Evolutionary conservation across 495 filamentous ascomycete species (phyloP), one percentile per base, ranked within the genome.

Genomic region (Penicillium cosmopolitanum): DNA sequence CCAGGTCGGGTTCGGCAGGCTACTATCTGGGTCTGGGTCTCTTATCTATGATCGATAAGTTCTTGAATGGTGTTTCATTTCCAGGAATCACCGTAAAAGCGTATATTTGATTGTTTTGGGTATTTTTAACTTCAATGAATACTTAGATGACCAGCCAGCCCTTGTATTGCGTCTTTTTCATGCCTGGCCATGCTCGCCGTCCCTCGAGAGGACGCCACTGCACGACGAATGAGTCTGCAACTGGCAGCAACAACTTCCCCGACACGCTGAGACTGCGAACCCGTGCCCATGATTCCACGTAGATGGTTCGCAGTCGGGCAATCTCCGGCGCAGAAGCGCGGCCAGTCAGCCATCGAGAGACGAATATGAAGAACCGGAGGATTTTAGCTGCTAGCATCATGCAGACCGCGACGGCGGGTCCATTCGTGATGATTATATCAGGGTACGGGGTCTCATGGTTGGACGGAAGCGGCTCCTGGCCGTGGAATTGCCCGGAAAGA

Each of bases 271-370:
- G 68, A 10, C 81, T 86, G 55, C 77, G 84, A 4, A 95, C 88
- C 16, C 93, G 82, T 2, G 95, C 96, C 88, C 92, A 98, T 28
- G 87, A 92, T 82, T 98, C 95, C 13, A 97, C 82, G 69, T 93
- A 98, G 19, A 98, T 80, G 7, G 83, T 88, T 44, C 86, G 82
- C 66, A 93, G 84, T 67, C 80, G 82, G 38, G 76, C 80, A 42
- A 72, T 56, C 4, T 23, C 42, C 13, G 56, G 35, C 8, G 33
- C 53, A 5, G 36, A 59, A 33, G 50, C 31, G 51, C 42, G 55
- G 18, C 46, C 28, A 13, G 47, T 53, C 52, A 56, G 16, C 58
- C 34, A 57, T 36, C 52, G 35, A 25, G 40, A 31, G 56, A 57
- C 33, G 35, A 60, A 63, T 11, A 66, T 57, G 50, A 84, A 77